A percentile compares a stretch with the other conserved stretches of the same genome.
Conservation (phyloP, 208 protist genomes). For the Trypanosoma avium region DNA sequence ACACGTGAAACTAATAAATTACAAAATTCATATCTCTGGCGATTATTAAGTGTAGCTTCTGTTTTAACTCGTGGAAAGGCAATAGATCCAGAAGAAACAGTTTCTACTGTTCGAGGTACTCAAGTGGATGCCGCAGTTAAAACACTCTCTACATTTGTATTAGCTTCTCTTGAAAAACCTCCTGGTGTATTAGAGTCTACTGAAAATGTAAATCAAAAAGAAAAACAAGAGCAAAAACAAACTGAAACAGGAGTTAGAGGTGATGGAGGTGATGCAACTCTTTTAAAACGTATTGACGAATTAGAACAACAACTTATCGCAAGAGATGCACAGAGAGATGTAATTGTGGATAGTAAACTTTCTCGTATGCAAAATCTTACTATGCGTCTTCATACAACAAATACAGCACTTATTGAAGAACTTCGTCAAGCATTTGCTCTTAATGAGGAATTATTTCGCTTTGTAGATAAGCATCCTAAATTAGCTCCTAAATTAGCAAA, state of each 20-base stretch:
- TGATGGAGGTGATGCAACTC: constrained; percentile 10
- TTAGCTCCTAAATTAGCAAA: constrained; percentile 49
- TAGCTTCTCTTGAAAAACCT: constrained; percentile 15
- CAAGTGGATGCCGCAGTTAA: constrained; percentile 50
- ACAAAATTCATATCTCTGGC: constrained; percentile 62
- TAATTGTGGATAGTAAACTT: constrained; percentile 84
- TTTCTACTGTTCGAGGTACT: constrained; percentile 22
- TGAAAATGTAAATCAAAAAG: not conserved
- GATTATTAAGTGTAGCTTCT: constrained; percentile 51
- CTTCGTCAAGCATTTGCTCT: constrained; percentile 49
- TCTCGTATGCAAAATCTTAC: constrained; percentile 84
- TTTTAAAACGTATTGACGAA: constrained; percentile 38
- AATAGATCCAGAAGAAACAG: constrained; percentile 24
- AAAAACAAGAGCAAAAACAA: not conserved
- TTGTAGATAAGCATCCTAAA: constrained; percentile 52
- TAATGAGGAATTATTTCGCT: constrained; percentile 58
- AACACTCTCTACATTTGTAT: constrained; percentile 39
- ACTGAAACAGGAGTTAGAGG: constrained; percentile 5
- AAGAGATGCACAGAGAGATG: constrained; percentile 67
- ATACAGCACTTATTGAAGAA: constrained; percentile 44
- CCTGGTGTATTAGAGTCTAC: constrained; percentile 3
- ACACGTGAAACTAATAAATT: constrained; percentile 41
- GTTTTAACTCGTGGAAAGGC: constrained; percentile 39
- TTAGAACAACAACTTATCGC: constrained; percentile 46
- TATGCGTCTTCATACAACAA: constrained; percentile 59